phyloP scores from a whole-genome alignment of 257 asterid genomes.

The Asclepias syriaca region DNA sequence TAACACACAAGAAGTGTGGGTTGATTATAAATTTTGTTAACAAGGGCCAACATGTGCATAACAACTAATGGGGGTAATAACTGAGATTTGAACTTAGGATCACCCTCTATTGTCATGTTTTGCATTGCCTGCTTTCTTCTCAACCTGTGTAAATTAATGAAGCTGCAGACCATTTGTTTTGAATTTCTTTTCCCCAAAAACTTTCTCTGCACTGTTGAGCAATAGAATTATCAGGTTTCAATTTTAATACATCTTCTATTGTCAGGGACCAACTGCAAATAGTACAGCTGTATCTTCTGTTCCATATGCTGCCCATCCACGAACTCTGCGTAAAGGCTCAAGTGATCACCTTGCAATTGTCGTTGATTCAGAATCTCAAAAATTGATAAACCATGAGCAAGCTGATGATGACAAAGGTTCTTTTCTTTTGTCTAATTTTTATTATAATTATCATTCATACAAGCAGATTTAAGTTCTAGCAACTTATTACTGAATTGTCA shows the following conservation, averaged over 20 bases:
- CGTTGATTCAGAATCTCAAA: slow-evolving; percentile 75
- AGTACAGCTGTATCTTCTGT: slow-evolving; percentile 43
- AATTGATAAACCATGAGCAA: slow-evolving; percentile 48
- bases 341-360: slow-evolving; percentile 80
- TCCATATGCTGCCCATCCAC: slow-evolving; percentile 75
- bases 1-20: no score
- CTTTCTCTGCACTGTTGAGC: background rate
- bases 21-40: no score
- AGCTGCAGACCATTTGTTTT: background rate
- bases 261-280: slow-evolving; percentile 59
- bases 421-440: background rate
- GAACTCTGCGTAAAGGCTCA: slow-evolving; percentile 84
- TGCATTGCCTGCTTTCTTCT: background rate
- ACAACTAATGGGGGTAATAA: no score
- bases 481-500: slow-evolving; percentile 10
- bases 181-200: background rate
- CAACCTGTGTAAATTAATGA: background rate
- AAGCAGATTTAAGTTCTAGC: background rate
- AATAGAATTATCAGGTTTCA: slow-evolving; percentile 13
- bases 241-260: slow-evolving; percentile 20
- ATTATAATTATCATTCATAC: background rate
- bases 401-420: slow-evolving; percentile 86
- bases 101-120: background rate
- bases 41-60: no score
- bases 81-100: no score